These are phyloP conservation scores for Takashimella koratensis DNA, from an alignment of 1,284 basidiomycete genomes.

Conservation along the genomic window DNA sequence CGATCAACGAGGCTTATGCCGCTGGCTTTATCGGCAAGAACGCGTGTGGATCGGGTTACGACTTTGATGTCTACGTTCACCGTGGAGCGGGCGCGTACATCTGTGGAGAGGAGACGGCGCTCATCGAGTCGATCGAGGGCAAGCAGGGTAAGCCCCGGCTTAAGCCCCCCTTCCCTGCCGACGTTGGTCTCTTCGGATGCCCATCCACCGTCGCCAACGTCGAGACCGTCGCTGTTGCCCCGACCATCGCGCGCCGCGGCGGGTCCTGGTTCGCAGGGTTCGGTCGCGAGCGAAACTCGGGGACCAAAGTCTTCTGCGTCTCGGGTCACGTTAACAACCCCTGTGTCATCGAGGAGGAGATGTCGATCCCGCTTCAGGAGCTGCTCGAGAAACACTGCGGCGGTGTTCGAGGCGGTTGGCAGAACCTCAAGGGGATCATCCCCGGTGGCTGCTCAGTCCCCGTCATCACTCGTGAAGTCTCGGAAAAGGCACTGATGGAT, in stretches of 20 bases:
- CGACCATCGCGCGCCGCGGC: slow-evolving; percentile 91
- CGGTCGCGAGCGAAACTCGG: slow-evolving; percentile 87
- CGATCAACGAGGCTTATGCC: slow-evolving; percentile 92
- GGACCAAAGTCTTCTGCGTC: slow-evolving; percentile 94
- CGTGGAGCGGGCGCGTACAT: slow-evolving; percentile 98
- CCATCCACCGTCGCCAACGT: slow-evolving; percentile 98
- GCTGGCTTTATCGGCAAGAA: slow-evolving; percentile 89
- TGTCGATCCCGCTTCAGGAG: slow-evolving; percentile 93
- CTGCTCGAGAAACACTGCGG: slow-evolving; percentile 96
- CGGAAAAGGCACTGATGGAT: slow-evolving; percentile 93
- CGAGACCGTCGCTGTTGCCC: slow-evolving; percentile 95
- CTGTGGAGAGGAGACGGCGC: slow-evolving; percentile 96
- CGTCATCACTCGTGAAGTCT: slow-evolving; percentile 77
- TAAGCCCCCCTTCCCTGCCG: slow-evolving; percentile 99
- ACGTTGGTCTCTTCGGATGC: slow-evolving; percentile 94
- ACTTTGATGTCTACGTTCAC: slow-evolving; percentile 95
- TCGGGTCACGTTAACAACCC: slow-evolving; percentile 98
- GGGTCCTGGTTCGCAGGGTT: slow-evolving; percentile 90
- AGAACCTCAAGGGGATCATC: slow-evolving; percentile 86
- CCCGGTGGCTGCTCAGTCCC: slow-evolving; percentile 95
- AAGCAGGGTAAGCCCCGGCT: slow-evolving; percentile 97
- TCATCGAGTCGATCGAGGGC: slow-evolving; percentile 93
- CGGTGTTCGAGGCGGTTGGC: slow-evolving; percentile 90
- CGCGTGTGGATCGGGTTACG: slow-evolving; percentile 87
- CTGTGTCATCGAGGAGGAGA: slow-evolving; percentile 97